These are phyloP conservation scores for Trypanosoma vivax DNA, from an alignment of 208 protist species.

Conservation along the genomic window DNA sequence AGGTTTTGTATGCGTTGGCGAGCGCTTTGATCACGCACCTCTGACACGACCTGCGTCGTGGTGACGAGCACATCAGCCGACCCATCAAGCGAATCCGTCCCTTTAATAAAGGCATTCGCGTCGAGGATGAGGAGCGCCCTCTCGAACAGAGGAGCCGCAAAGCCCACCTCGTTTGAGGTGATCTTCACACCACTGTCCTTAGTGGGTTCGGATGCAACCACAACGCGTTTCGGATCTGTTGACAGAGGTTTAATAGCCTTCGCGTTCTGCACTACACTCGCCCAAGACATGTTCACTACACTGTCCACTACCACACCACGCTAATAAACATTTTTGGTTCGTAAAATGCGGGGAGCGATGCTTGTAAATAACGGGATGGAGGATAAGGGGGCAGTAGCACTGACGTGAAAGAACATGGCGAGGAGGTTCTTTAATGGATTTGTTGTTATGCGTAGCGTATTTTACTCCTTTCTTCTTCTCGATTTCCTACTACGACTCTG, in stretches of 20 bases:
- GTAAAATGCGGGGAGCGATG: too few species aligned
- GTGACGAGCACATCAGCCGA: constrained; percentile 80
- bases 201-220: constrained; percentile 4
- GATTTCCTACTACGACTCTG: too few species aligned
- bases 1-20: constrained; percentile 65
- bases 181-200: background rate
- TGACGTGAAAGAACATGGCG: too few species aligned
- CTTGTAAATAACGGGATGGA: too few species aligned
- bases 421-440: too few species aligned
- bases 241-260: constrained; percentile 15
- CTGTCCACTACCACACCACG: background rate
- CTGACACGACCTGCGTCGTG: constrained; percentile 71
- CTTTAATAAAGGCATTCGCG: constrained; percentile 86
- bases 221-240: constrained; percentile 15
- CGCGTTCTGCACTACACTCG: constrained; percentile 37
- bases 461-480: too few species aligned
- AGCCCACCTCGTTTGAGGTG: background rate
- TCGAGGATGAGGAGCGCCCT: constrained; percentile 81
- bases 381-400: too few species aligned
- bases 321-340: too few species aligned
- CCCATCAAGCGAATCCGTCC: constrained; percentile 58
- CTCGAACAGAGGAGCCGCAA: constrained; percentile 31
- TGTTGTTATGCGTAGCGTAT: too few species aligned
- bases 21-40: constrained; percentile 70
- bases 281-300: constrained; percentile 59